Conservation (phyloP, 768 basidiomycete species). For the Boletus vermiculosoides region DNA sequence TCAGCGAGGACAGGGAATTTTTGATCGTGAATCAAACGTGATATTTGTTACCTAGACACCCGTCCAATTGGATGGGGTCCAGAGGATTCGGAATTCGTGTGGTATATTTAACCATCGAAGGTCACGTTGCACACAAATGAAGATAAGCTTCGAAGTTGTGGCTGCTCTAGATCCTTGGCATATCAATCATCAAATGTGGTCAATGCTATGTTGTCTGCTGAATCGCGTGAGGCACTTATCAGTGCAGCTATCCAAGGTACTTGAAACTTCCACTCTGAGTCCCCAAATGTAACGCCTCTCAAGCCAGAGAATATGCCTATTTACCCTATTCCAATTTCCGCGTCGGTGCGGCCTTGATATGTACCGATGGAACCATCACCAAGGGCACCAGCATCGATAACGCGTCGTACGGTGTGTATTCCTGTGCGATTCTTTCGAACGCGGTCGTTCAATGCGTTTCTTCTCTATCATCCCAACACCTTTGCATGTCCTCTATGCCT, state of each 20-base stretch:
- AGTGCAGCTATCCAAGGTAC: conserved; percentile 60
- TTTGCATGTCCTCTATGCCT: neutral
- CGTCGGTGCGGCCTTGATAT: conserved; percentile 84
- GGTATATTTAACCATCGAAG: neutral
- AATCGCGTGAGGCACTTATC: conserved; percentile 51
- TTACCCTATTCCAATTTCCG: conserved; percentile 86
- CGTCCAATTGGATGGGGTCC: too few relatives aligned
- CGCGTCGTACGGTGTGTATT: conserved; percentile 73
- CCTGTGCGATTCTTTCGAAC: neutral
- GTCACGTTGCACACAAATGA: neutral
- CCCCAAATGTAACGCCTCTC: neutral
- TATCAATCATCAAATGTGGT: neutral
- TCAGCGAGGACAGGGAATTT: too few relatives aligned
- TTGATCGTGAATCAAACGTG: too few relatives aligned
- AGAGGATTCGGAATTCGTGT: too few relatives aligned
- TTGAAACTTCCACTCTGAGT: neutral
- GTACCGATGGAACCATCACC: conserved; percentile 65
- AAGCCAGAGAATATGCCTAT: conserved; percentile 72
- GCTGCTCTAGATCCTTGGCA: neutral
- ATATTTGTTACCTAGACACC: too few relatives aligned
- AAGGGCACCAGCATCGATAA: conserved; percentile 92
- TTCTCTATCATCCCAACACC: neutral
- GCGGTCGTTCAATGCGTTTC: neutral
- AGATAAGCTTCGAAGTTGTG: neutral
- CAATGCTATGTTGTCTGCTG: conserved; percentile 27